Base-by-base conservation (phyloP, 2,329 filamentous ascomycete species). In the Trichoderma hamatum region DNA sequence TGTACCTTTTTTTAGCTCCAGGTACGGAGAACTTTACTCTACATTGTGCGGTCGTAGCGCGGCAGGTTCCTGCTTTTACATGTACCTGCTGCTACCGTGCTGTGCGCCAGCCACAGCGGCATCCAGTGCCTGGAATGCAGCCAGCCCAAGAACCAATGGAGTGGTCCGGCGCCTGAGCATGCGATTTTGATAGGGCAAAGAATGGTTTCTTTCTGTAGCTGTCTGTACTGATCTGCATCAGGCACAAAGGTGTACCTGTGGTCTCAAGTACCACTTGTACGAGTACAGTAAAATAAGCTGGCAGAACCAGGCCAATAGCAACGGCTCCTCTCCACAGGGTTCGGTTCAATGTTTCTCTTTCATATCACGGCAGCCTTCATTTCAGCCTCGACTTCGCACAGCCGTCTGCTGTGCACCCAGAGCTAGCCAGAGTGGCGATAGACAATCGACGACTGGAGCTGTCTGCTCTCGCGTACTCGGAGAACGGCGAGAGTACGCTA, bases 401-500 rank as follows among this genome's bases (percentile, higher is more conserved):
- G 11, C 19, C 24, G 14, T 32, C 61, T 32, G 49, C 19, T 19
- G 49, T 43, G 34, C 51, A 64, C 61, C 61, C 24, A 4, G 24
- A 43, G 32, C 61, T 55, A 64, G 61, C 61, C 49, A 64, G n/a
- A 55, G 34, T 13, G 49, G 51, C 43, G 13, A 13, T 26, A 6
- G 54, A 14, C 32, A 16, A 11, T 19, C 9, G 39, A n/a, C 19
- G 39, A 43, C 19, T 9, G 39, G 39, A 43, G 39, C 39, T 43
- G 36, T 6, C 56, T 43, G 30, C 24, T 16, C 55, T 63, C 30
- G 60, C 52, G 26, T 43, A 24, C 28, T 58, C 34, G 62, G 62
- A 66, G 62, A 66, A 56, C 43, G 51, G 28, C 62, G 62, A 58
- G 52, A 46, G 21, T 19, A 32, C 26, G 62, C 61, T 55, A 43